Conservation (phyloP, 352 stramenopile genomes). For the Globisporangium orthogonon region DNA sequence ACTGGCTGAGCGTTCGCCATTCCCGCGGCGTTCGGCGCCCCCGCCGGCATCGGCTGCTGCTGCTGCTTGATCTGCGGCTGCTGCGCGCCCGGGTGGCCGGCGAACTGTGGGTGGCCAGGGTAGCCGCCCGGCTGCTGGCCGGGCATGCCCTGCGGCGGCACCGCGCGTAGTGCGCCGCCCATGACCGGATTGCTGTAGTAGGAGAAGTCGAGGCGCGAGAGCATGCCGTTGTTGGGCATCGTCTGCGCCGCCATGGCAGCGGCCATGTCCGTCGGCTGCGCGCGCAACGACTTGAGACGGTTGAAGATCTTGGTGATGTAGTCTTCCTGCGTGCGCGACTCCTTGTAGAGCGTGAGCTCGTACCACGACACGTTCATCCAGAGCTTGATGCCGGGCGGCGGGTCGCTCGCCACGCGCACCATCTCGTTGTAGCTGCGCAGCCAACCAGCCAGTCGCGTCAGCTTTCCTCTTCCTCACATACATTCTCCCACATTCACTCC, state of each 20-base stretch:
- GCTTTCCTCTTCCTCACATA: not conserved
- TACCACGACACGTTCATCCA: slow-evolving; percentile 88
- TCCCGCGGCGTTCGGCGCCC: not conserved
- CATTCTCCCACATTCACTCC: slow-evolving; percentile 5
- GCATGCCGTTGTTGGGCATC: slow-evolving; percentile 63
- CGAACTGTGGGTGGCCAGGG: slow-evolving; percentile 33
- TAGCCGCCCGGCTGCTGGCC: slow-evolving; percentile 28
- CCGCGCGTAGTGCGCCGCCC: slow-evolving; percentile 21
- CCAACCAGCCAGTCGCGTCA: slow-evolving; percentile 6
- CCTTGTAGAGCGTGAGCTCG: slow-evolving; percentile 78
- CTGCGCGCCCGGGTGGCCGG: slow-evolving; percentile 17
- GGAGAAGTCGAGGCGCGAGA: slow-evolving; percentile 65
- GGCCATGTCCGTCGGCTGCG: slow-evolving; percentile 68
- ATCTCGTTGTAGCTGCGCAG: slow-evolving; percentile 70
- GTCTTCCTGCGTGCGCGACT: slow-evolving; percentile 77
- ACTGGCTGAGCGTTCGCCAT: slow-evolving; percentile 13
- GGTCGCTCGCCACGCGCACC: slow-evolving; percentile 75
- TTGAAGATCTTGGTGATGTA: slow-evolving; percentile 89
- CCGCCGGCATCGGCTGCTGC: slow-evolving; percentile 10
- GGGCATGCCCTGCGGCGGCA: slow-evolving; percentile 11
- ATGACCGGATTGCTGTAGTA: slow-evolving; percentile 69
- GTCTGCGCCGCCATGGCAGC: slow-evolving; percentile 55
- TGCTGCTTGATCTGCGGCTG: slow-evolving; percentile 15
- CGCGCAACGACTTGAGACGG: slow-evolving; percentile 65
- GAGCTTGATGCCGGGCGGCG: slow-evolving; percentile 71